Evolutionary conservation across 2,329 filamentous ascomycete species (phyloP), one percentile per base, ranked within the genome.

Genomic region (Helicocarpus griseus): DNA sequence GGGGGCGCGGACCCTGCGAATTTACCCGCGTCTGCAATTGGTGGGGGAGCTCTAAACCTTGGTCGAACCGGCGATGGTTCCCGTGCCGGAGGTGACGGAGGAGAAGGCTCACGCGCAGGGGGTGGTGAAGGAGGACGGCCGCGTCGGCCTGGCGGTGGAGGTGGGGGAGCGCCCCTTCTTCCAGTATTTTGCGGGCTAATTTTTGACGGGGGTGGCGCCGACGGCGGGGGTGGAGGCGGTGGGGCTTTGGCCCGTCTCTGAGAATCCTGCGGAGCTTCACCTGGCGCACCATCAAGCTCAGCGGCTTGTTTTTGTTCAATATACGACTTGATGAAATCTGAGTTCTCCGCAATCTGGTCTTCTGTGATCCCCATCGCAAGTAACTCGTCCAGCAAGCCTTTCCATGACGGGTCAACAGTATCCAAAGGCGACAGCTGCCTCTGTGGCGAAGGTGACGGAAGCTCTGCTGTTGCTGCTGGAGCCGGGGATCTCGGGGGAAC

Each of bases 21-120:
- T 69, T 88, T 95, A 35, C 93, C 93, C 53, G 93, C 93, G 67
- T 95, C 90, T 51, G 88, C 82, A 54, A 97, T 71, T 2, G 91
- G 87, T 31, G 93, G 93, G 43, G 93, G 93, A 7, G 88, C 91
- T 57, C 83, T 79, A 72, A 95, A 97, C 60, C 77, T 79, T 7
- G 81, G 81, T 48, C 83, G 79, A 21, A 83, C 81, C 11, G 88
- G 87, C 13, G 84, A 82, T 13, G 85, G 80, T 54, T 88, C 85
- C 62, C 83, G 77, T 28, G 85, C 79, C n/a, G 86, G 81, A 35
- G 73, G 71, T 14, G 73, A n/a, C n/a, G n/a, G 69, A 74, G 65
- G 75, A 67, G 67, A 78, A 73, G 75, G 85, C 68, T 68, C 83
- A 69, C 60, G 57, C 19, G 58, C 54, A 36, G 61, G 58, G 3